Evolutionary conservation across 1,284 basidiomycete species (phyloP).

Genomic region (Papiliotrema fonsecae): DNA sequence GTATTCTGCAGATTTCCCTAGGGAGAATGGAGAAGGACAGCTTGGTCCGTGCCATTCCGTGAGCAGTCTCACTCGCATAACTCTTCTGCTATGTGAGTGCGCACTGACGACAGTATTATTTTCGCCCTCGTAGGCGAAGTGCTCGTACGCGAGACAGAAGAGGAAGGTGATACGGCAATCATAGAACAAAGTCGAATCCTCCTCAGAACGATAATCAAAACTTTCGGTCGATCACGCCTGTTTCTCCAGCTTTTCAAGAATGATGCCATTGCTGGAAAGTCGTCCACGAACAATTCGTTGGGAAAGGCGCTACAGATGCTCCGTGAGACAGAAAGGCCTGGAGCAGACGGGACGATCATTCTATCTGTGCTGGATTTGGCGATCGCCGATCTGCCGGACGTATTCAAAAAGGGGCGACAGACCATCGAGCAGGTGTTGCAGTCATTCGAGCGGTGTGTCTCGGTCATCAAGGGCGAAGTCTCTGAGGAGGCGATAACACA

Average conservation of each 20-base stretch:
- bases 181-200: slow-evolving; percentile 13
- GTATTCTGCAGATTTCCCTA: slow-evolving; percentile 31
- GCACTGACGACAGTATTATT: slow-evolving; percentile 8
- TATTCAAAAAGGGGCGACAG: slow-evolving; percentile 22
- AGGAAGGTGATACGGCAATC: slow-evolving; percentile 5
- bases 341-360: neutral
- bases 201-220: slow-evolving; percentile 16
- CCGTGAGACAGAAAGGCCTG: slow-evolving; percentile 5
- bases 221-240: slow-evolving; percentile 29
- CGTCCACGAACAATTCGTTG: neutral
- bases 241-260: slow-evolving; percentile 29
- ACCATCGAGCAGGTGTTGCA: slow-evolving; percentile 21
- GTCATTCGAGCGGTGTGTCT: slow-evolving; percentile 16
- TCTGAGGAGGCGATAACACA: slow-evolving; percentile 19
- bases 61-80: slow-evolving; percentile 6
- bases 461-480: slow-evolving; percentile 14
- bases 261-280: neutral
- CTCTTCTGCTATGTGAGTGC: neutral
- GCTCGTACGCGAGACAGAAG: slow-evolving; percentile 9
- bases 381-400: slow-evolving; percentile 21
- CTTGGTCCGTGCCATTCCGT: slow-evolving; percentile 27
- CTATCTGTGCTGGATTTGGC: slow-evolving; percentile 7
- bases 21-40: slow-evolving; percentile 22
- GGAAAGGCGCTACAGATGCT: slow-evolving; percentile 15
- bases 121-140: slow-evolving; percentile 20